phyloP scores from a whole-genome alignment of 805 yeast genomes.

The Candida silvicultrix region DNA sequence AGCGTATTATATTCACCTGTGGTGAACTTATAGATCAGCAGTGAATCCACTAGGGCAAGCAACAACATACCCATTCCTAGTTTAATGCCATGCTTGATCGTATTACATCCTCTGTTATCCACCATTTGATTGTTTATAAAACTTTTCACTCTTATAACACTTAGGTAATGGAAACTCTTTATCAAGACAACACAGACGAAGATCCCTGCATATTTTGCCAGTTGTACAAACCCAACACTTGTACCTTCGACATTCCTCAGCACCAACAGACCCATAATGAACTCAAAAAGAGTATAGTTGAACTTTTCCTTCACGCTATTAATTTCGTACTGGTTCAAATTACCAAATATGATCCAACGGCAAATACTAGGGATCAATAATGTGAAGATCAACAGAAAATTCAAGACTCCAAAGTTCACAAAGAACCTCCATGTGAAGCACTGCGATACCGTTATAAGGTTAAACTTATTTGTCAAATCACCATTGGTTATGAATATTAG shows the following conservation, averaged over 20 bases:
- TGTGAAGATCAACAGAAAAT: not conserved
- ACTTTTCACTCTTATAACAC: constrained; percentile 7
- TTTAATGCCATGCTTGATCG: not conserved
- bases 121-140: not conserved
- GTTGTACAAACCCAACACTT: not conserved
- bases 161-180: constrained; percentile 16
- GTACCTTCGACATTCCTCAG: not conserved
- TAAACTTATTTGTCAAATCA: not conserved
- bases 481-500: not conserved
- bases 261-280: constrained; percentile 2
- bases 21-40: not conserved
- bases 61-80: constrained; percentile 3
- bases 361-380: not conserved
- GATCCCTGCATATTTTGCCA: constrained; percentile 7
- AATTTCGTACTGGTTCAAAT: not conserved
- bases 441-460: not conserved
- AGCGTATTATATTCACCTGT: not conserved
- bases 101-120: not conserved
- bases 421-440: constrained; percentile 1
- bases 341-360: not conserved
- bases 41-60: constrained; percentile 2
- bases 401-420: constrained; percentile 2
- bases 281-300: constrained; percentile 3
- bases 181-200: constrained; percentile 10
- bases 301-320: not conserved